Conservation (phyloP, 306 rosid genomes). For the Calophaca sinica region DNA sequence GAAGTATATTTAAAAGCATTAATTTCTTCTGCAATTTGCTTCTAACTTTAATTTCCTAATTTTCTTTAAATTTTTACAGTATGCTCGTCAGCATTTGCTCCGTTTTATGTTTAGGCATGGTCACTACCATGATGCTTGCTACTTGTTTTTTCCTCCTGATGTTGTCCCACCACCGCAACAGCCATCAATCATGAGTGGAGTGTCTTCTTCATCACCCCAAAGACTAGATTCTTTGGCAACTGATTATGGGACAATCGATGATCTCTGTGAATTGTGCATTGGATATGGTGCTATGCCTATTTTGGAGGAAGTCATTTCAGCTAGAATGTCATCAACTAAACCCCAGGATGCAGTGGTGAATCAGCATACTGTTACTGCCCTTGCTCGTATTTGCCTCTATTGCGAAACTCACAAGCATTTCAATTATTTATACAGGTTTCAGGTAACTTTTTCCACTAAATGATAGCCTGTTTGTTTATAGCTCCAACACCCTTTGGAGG, state of each 20-base stretch:
- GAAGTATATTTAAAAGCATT: constrained; percentile 14
- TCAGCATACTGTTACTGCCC: constrained; percentile 74
- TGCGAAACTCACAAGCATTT: constrained; percentile 93
- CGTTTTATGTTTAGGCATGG: constrained; percentile 93
- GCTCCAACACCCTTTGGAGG: background rate
- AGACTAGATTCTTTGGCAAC: constrained; percentile 82
- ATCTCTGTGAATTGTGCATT: constrained; percentile 82
- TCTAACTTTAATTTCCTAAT: constrained; percentile 40
- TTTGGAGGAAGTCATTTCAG: constrained; percentile 88
- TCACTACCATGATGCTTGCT: constrained; percentile 86
- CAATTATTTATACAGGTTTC: constrained; percentile 85
- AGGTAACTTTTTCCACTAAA: constrained; percentile 62
- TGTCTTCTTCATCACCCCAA: constrained; percentile 92
- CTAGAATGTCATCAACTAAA: constrained; percentile 70
- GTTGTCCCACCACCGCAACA: constrained; percentile 76
- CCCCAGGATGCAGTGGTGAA: constrained; percentile 61
- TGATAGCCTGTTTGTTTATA: background rate
- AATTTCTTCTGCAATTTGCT: constrained; percentile 22
- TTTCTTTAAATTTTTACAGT: constrained; percentile 64
- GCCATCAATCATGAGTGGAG: constrained; percentile 64
- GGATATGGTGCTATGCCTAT: constrained; percentile 86
- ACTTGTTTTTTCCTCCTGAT: constrained; percentile 83
- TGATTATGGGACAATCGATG: constrained; percentile 94
- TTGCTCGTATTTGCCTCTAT: constrained; percentile 82
- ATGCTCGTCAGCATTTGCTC: constrained; percentile 90